These are phyloP conservation scores for Nakazawaea wickerhamii DNA, from an alignment of 805 yeast genomes.

Conservation along the genomic window DNA sequence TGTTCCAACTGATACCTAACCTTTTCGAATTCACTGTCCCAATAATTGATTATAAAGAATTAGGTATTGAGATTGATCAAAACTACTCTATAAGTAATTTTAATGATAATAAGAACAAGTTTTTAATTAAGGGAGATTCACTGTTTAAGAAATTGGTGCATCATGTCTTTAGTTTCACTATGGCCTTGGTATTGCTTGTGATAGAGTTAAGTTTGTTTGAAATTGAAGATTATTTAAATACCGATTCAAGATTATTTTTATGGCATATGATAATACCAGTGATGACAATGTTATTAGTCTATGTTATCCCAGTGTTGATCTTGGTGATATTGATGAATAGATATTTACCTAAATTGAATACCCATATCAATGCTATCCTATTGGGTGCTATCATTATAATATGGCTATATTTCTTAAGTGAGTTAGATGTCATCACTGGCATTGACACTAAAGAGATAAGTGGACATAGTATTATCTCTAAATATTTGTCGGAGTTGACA, in stretches of 20 bases:
- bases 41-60: conserved; percentile 9
- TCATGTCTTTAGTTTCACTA: conserved; percentile 13
- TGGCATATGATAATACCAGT: conserved; percentile 35
- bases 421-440: conserved; percentile 34
- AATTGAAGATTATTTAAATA: conserved; percentile 19
- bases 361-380: conserved; percentile 8
- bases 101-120: conserved; percentile 31
- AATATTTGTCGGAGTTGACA: conserved; percentile 40
- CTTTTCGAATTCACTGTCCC: conserved; percentile 13
- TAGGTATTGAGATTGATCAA: conserved; percentile 19
- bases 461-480: conserved; percentile 28
- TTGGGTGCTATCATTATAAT: conserved; percentile 6
- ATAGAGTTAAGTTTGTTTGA: conserved; percentile 25
- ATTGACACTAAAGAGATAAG: conserved; percentile 18
- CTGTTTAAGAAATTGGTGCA: conserved; percentile 7
- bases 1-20: conserved; percentile 13
- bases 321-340: conserved; percentile 28
- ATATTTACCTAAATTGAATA: conserved; percentile 21
- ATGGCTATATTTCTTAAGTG: conserved; percentile 15
- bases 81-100: conserved; percentile 21
- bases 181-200: conserved; percentile 25
- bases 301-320: conserved; percentile 35
- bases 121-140: conserved; percentile 11
- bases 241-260: conserved; percentile 25
- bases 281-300: conserved; percentile 33